Conservation (phyloP, 2,329 filamentous ascomycete genomes). For the Cordyceps fumosorosea region DNA sequence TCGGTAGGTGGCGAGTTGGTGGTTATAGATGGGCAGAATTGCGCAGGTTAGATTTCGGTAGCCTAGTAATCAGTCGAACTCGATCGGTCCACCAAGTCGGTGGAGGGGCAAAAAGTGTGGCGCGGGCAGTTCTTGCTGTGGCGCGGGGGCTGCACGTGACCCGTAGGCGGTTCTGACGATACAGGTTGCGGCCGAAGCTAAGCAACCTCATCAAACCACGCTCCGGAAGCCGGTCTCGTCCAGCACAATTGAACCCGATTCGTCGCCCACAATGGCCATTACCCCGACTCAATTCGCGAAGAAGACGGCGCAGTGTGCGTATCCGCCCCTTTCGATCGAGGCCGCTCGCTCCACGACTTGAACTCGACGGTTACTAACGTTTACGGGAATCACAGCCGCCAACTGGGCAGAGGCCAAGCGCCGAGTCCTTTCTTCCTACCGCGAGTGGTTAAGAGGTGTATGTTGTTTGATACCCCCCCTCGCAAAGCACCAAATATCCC, state of each 20-base stretch:
- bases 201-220: slow-evolving; percentile 11
- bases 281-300: slow-evolving; percentile 88
- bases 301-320: slow-evolving; percentile 69
- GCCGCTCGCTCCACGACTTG: background rate
- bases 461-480: slow-evolving; percentile 33
- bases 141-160: slow-evolving; percentile 9
- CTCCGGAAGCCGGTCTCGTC: slow-evolving; percentile 5
- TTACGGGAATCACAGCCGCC: slow-evolving; percentile 50
- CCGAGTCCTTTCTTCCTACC: slow-evolving; percentile 82
- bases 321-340: background rate
- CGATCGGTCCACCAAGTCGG: background rate
- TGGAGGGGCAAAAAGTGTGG: slow-evolving; percentile 7
- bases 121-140: background rate
- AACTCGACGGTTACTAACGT: background rate
- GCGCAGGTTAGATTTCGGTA: no score
- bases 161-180: slow-evolving; percentile 5
- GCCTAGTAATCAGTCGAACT: background rate
- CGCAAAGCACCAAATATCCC: background rate
- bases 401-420: slow-evolving; percentile 85
- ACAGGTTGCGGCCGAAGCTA: slow-evolving; percentile 7
- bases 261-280: slow-evolving; percentile 65
- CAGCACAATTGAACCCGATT: slow-evolving; percentile 23
- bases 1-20: no score
- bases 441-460: slow-evolving; percentile 95
- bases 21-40: no score